Percentiles rank a stretch among this genome's conserved stretches.
Conservation (phyloP, 805 yeast species). For the Kluyveromyces lactis region DNA sequence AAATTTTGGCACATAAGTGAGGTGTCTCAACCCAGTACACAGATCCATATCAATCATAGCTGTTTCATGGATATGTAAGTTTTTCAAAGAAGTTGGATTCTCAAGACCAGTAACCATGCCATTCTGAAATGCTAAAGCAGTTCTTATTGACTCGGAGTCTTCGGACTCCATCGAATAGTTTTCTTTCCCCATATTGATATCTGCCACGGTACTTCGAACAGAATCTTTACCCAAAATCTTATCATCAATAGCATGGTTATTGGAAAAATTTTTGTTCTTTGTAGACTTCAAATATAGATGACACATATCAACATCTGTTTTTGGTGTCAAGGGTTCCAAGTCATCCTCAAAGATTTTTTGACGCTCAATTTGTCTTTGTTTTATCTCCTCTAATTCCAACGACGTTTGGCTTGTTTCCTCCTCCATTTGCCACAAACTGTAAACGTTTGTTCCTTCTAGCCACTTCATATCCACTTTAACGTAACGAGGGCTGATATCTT, state of each 20-base stretch:
- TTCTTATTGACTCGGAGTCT: neutral
- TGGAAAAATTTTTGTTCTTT: neutral
- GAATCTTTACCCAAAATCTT: neutral
- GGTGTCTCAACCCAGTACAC: neutral
- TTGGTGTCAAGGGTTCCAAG: neutral
- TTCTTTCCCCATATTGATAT: neutral
- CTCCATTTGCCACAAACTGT: neutral
- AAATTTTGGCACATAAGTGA: neutral
- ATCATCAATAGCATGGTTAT: neutral
- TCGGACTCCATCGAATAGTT: neutral
- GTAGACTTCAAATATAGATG: neutral
- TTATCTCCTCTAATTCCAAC: neutral
- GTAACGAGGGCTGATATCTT: neutral
- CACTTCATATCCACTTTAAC: slow-evolving; percentile 3
- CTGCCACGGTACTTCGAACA: neutral
- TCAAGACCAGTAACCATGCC: neutral
- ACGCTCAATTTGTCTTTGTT: slow-evolving; percentile 2
- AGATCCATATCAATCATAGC: neutral
- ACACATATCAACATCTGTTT: neutral
- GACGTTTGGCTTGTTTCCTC: slow-evolving; percentile 1
- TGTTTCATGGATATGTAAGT: neutral
- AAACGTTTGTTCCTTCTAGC: slow-evolving; percentile 1
- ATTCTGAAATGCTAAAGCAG: neutral
- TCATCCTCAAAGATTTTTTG: slow-evolving; percentile 1
- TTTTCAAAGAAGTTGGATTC: neutral